Conservation (phyloP, 2,329 filamentous ascomycete species). For the Aspergillus proliferans region DNA sequence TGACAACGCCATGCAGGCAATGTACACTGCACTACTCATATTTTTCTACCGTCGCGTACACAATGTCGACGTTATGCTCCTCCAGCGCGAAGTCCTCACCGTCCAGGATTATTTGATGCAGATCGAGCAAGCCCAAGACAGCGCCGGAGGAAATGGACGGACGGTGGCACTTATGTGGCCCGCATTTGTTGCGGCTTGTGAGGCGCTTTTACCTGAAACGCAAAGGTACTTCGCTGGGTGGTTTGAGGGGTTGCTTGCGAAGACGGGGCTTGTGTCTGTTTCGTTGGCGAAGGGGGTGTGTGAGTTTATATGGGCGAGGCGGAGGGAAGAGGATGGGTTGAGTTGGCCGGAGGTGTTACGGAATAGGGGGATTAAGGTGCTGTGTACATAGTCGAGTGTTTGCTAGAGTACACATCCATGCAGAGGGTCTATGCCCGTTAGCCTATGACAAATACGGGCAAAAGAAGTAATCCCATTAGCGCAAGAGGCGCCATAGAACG, state of each 20-base stretch:
- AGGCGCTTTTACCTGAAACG: conserved; percentile 7
- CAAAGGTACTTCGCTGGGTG: conserved; percentile 9
- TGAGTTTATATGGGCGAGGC: conserved; percentile 9
- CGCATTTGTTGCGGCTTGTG: conserved; percentile 15
- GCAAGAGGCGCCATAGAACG: too few species aligned
- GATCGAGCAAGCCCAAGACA: conserved; percentile 3
- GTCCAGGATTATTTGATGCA: conserved; percentile 3
- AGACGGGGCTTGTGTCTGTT: conserved; percentile 9
- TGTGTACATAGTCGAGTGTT: conserved; percentile 7
- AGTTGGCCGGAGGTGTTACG: conserved; percentile 13
- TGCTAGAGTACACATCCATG: too few species aligned
- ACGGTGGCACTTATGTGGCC: conserved; percentile 15
- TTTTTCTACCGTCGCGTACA: conserved; percentile 15
- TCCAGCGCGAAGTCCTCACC: conserved; percentile 6
- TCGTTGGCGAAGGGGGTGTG: conserved; percentile 8
- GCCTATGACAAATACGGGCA: too few species aligned
- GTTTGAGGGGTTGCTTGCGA: conserved; percentile 10
- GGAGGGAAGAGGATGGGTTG: conserved; percentile 1
- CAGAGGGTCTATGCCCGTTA: too few species aligned
- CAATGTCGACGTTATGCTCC: conserved; percentile 8
- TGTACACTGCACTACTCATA: conserved; percentile 12
- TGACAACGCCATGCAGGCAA: conserved; percentile 6
- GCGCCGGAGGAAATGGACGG: too few species aligned
- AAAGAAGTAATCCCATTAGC: too few species aligned
- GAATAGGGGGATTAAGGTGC: conserved; percentile 10